Evolutionary conservation across 164 flowering plant species (phyloP), one percentile per base, ranked within the genome.

Genomic region (Stephania japonica): DNA sequence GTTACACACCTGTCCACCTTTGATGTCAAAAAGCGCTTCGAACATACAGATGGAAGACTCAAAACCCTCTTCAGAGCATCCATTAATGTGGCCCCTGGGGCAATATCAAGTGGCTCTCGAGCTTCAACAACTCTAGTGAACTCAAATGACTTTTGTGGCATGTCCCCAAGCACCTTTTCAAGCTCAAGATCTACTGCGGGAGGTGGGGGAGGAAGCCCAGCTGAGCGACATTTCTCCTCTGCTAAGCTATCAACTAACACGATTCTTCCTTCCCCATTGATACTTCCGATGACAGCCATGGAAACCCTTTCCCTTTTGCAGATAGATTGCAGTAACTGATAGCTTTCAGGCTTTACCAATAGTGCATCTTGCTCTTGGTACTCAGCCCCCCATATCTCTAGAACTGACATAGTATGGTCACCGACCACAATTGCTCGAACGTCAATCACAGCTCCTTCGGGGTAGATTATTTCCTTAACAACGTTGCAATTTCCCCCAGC

Each of bases 301-400:
- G 91, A 86, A 12, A 92, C 85, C 87, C 92, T 91, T 80, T 94
- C 97, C 75, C 97, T 88, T 72, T 83, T 81, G 80, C 99, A 92
- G n/a, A 94, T 87, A 43, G 90, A 86, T 72, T 86, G 80, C 43
- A 94, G 81, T 49, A 90, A 70, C 50, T 74, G 68, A 42, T 81
- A 86, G 82, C 91, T 91, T 80, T 91, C 93, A 65, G 97, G 92
- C 78, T 85, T 88, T 83, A 94, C 93, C 82, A 92, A 74, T 75
- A 94, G 87, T 27, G 97, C 99, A 85, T 94, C 97, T 80, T 94
- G 97, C 81, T 94, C 99, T 75, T 94, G 99, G 75, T 92, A 94
- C 73, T 94, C 97, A 41, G 98, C 97, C 67, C 98, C 97, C 98
- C 98, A 92, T 76, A 94, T 94, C 83, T 94, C 97, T 82, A 94